Conservation (phyloP, 2,329 filamentous ascomycete genomes). For the Hyphodiscus sp. region DNA sequence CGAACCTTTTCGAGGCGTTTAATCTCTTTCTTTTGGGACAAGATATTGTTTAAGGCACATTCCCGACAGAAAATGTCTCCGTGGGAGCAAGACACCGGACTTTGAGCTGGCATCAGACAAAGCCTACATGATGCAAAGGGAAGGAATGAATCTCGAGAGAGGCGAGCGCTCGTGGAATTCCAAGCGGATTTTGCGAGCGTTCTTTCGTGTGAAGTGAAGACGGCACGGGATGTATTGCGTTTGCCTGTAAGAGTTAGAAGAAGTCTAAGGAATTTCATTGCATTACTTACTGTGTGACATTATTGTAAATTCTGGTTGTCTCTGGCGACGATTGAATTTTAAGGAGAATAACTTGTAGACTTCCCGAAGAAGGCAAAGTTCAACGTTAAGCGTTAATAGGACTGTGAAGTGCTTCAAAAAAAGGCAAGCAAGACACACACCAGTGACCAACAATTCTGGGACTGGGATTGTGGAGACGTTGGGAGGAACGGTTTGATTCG, state of each 20-base stretch:
- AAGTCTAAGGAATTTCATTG: not conserved
- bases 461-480: too few species aligned
- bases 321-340: constrained; percentile 1
- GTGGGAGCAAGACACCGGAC: constrained; percentile 75
- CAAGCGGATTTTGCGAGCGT: constrained; percentile 74
- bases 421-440: too few species aligned
- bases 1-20: constrained; percentile 67
- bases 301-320: constrained; percentile 2
- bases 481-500: too few species aligned
- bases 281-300: constrained; percentile 46
- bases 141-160: constrained; percentile 85
- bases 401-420: too few species aligned
- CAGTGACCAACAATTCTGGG: too few species aligned
- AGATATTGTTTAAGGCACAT: constrained; percentile 85
- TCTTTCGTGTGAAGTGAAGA: constrained; percentile 92
- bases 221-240: constrained; percentile 83
- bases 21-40: constrained; percentile 86
- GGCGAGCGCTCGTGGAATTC: constrained; percentile 74
- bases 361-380: not conserved
- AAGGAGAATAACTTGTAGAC: not conserved
- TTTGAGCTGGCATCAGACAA: constrained; percentile 73
- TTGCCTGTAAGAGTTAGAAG: constrained; percentile 47
- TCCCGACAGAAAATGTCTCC: constrained; percentile 95
- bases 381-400: not conserved
- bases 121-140: constrained; percentile 84